Conservation (phyloP, 495 filamentous ascomycete species). For the Bryoglossum gracile region DNA sequence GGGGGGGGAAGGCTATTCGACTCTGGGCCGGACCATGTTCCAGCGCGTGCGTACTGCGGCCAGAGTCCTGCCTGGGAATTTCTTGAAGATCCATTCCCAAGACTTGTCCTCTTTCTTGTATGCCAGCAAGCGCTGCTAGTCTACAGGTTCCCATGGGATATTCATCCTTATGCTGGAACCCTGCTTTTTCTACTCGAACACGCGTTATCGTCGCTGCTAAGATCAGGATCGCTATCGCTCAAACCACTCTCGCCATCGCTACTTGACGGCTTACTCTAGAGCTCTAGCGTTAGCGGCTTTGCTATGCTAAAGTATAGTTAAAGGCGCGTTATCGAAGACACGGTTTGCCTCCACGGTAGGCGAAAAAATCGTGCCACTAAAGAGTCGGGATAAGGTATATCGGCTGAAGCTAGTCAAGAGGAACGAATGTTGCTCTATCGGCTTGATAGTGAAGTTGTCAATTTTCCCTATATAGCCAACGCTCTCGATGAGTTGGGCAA, state of each 20-base stretch:
- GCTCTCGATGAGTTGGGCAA: conserved; percentile 15
- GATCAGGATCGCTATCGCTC: conserved; percentile 8
- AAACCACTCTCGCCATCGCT: conserved; percentile 10
- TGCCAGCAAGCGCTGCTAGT: conserved; percentile 9
- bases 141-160: neutral
- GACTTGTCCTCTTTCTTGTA: neutral
- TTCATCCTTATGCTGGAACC: neutral
- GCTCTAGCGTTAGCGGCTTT: conserved; percentile 9
- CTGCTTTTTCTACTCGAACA: conserved; percentile 11
- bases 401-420: conserved; percentile 15
- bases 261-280: conserved; percentile 1
- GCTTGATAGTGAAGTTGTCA: neutral
- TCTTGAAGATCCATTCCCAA: conserved; percentile 2
- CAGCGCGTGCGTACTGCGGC: conserved; percentile 5
- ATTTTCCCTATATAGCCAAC: conserved; percentile 6
- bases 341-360: neutral
- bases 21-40: conserved; percentile 5
- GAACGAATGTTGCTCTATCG: neutral
- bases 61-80: conserved; percentile 8
- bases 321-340: conserved; percentile 7
- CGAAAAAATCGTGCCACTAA: conserved; percentile 11
- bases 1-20: neutral
- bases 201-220: neutral
- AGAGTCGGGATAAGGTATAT: conserved; percentile 13
- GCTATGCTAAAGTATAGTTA: conserved; percentile 4